Percentiles rank a stretch among this genome's conserved stretches.
Evolutionary conservation across 2,329 filamentous ascomycete species (phyloP).

Genomic region (Aureobasidium sp.): DNA sequence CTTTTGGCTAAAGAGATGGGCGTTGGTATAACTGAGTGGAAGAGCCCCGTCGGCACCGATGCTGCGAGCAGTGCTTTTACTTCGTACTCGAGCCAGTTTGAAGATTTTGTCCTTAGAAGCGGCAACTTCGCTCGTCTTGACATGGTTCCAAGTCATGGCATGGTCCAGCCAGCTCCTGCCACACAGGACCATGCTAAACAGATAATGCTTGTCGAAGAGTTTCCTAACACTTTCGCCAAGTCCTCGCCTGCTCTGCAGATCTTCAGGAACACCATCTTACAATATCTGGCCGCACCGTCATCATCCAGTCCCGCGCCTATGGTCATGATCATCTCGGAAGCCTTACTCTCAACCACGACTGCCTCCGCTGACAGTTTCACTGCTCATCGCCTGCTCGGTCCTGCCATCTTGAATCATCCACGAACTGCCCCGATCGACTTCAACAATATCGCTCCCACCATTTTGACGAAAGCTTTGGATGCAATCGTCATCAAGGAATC

Average conservation of each 20-base stretch:
- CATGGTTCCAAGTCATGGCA: slow-evolving; percentile 20
- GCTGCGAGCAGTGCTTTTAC: slow-evolving; percentile 53
- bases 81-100: slow-evolving; percentile 72
- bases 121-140: slow-evolving; percentile 71
- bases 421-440: slow-evolving; percentile 78
- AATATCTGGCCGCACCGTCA: slow-evolving; percentile 56
- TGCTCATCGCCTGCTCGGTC: slow-evolving; percentile 77
- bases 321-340: slow-evolving; percentile 87
- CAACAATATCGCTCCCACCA: slow-evolving; percentile 80
- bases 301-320: slow-evolving; percentile 32
- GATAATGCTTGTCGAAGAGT: slow-evolving; percentile 41
- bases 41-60: slow-evolving; percentile 62
- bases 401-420: slow-evolving; percentile 75
- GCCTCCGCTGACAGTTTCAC: slow-evolving; percentile 87
- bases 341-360: slow-evolving; percentile 73
- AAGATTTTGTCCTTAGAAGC: slow-evolving; percentile 79
- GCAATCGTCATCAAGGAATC: slow-evolving; percentile 78
- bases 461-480: slow-evolving; percentile 76
- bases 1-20: slow-evolving; percentile 70
- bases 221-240: slow-evolving; percentile 40
- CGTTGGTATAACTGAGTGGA: slow-evolving; percentile 80
- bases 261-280: slow-evolving; percentile 64
- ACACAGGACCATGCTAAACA: slow-evolving; percentile 22
- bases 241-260: slow-evolving; percentile 36
- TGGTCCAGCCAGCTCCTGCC: background rate